Evolutionary conservation across 1,139 yeast species (phyloP), one percentile per base, ranked within the genome.

Genomic region (Arxiozyma telluris): DNA sequence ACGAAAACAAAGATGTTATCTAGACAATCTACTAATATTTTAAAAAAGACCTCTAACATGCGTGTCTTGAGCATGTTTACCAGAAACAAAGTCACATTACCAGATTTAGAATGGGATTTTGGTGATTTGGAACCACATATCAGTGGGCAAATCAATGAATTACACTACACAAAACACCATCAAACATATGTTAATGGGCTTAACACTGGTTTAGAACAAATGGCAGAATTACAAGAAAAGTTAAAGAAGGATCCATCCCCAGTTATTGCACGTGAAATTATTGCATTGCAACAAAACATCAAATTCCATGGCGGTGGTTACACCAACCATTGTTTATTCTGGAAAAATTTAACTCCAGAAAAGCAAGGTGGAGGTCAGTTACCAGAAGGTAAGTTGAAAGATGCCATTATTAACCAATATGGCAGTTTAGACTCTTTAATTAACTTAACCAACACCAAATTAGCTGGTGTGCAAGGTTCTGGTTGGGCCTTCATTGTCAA

Each of bases 401-500:
- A 81, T 70, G 84, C 85, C 61, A 83, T 91, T 61, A 66, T 70
- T 50, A 74, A 74, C 51, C 84, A 87, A 71, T 90, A 77, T 68
- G 96, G 97, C 42, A 79, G 87, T 17, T 75, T 88, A 59, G 96
- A 90, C 63, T 80, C 80, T 60, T 77, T 91, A 73, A 83, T 84
- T 62, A 67, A 74, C 50, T 67, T 80, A 59, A 82, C 94, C 65
- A 91, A 90, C 71, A 73, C 82, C 55, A 85, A 86, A 71, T 79
- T 91, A 67, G 96, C 96, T 41, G 94, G 96, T 54, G 80, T 91
- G 65, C 98, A 91, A 75, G 98, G 98, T 65, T 88, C 97, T 22
- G 98, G 98, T 45, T 91, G 98, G 98, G 96, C 96, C 41, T 91
- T 94, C 78, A 77, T 91, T 62, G 96, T 86, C 64, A 88, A 87